These are phyloP conservation scores for Apiospora hydei DNA, from an alignment of 2,329 filamentous ascomycete species.

Conservation along the genomic window DNA sequence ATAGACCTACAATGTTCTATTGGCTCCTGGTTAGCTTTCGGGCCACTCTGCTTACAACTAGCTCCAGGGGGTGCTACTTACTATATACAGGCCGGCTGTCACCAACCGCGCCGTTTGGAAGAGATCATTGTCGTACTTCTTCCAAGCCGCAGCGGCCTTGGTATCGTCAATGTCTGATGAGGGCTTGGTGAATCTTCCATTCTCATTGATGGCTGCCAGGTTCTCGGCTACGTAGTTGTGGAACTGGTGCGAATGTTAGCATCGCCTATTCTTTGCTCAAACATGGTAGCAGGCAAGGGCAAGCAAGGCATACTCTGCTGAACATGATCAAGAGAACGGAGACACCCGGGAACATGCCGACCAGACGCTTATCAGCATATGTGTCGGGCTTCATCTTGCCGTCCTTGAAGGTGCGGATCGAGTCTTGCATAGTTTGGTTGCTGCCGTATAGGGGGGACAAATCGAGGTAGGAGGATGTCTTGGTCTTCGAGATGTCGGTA, in stretches of 20 bases:
- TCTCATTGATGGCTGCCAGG: slow-evolving; percentile 84
- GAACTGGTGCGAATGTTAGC: slow-evolving; percentile 64
- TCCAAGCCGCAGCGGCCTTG: slow-evolving; percentile 60
- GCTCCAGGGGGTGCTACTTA: slow-evolving; percentile 79
- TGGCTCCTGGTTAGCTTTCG: not conserved
- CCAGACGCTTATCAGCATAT: slow-evolving; percentile 74
- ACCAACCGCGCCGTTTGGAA: slow-evolving; percentile 82
- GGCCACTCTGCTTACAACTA: not conserved
- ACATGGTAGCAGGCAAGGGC: not conserved
- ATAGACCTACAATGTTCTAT: slow-evolving; percentile 18
- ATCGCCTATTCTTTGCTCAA: not conserved
- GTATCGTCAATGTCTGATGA: slow-evolving; percentile 49
- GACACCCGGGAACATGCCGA: slow-evolving; percentile 76
- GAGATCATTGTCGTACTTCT: slow-evolving; percentile 77
- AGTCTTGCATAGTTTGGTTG: slow-evolving; percentile 70
- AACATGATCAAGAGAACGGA: slow-evolving; percentile 79
- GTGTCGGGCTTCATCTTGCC: slow-evolving; percentile 76
- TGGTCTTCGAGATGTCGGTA: slow-evolving; percentile 64
- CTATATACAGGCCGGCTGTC: slow-evolving; percentile 78
- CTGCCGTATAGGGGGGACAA: slow-evolving; percentile 76
- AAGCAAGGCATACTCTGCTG: not conserved
- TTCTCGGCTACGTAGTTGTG: slow-evolving; percentile 88
- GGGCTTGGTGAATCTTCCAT: slow-evolving; percentile 76
- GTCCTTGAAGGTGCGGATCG: slow-evolving; percentile 72
- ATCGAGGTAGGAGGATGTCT: slow-evolving; percentile 77